A percentile compares a stretch with the other conserved stretches of the same genome.
These are phyloP conservation scores for Erodium chrysanthum DNA, from an alignment of 441 rosid genomes.

Conservation along the genomic window DNA sequence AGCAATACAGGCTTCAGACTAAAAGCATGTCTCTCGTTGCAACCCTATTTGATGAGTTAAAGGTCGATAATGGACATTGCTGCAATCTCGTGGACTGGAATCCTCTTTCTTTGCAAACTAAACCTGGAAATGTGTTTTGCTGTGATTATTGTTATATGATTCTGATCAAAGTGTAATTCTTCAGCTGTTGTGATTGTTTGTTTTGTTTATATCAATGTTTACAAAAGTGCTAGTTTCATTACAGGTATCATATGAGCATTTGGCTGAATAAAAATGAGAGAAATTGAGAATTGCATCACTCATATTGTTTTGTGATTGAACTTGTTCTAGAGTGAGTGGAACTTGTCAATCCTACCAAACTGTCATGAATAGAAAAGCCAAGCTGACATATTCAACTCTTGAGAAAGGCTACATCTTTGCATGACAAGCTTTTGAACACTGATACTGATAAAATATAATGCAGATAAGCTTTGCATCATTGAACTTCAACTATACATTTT, in stretches of 20 bases:
- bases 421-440: no score
- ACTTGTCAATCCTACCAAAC: no score
- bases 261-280: background rate
- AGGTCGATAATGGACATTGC: constrained; percentile 29
- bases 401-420: no score
- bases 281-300: background rate
- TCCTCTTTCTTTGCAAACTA: constrained; percentile 27
- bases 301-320: background rate
- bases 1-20: constrained; percentile 44
- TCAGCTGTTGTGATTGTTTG: background rate
- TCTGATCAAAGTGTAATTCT: background rate
- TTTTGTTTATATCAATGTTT: no score
- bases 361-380: no score
- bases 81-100: constrained; percentile 31
- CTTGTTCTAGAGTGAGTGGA: no score
- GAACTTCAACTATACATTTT: no score
- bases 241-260: no score
- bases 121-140: constrained; percentile 33
- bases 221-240: no score
- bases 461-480: no score
- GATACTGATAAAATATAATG: no score
- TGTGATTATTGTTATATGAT: constrained; percentile 4
- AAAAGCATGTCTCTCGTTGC: constrained; percentile 21
- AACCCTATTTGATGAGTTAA: constrained; percentile 16
- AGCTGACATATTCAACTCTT: no score